These are phyloP conservation scores for Prunus davidiana DNA, from an alignment of 306 rosid genomes.

Conservation along the genomic window DNA sequence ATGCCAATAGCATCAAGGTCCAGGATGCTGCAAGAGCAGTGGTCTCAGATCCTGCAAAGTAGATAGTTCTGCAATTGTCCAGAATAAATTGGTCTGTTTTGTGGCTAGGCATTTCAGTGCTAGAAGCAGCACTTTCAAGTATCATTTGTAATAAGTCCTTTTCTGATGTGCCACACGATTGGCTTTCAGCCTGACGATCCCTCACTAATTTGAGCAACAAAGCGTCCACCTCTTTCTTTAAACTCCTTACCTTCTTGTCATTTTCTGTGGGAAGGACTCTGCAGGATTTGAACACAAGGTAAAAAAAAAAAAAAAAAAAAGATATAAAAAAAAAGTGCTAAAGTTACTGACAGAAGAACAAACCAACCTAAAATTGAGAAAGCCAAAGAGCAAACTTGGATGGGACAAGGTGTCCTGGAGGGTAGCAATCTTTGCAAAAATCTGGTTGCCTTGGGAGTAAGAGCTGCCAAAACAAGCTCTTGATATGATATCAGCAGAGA, in stretches of 20 bases:
- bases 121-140: conserved; percentile 14
- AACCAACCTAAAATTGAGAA: conserved; percentile 6
- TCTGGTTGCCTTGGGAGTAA: conserved; percentile 14
- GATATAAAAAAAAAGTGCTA: not conserved
- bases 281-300: not conserved
- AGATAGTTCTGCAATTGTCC: conserved; percentile 12
- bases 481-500: conserved; percentile 7
- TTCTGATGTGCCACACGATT: not conserved
- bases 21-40: conserved; percentile 14
- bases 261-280: conserved; percentile 2
- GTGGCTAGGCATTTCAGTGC: conserved; percentile 4
- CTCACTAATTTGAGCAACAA: conserved; percentile 15
- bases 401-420: conserved; percentile 2
- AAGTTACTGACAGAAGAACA: not conserved
- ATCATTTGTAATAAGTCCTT: conserved; percentile 4
- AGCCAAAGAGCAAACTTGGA: conserved; percentile 3
- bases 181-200: not conserved
- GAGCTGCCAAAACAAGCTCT: conserved; percentile 16
- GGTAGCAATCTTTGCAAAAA: conserved; percentile 11
- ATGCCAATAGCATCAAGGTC: conserved; percentile 20
- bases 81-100: conserved; percentile 16
- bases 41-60: conserved; percentile 29
- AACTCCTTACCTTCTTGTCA: not conserved
- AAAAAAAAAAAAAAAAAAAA: not conserved
- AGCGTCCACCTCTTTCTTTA: conserved; percentile 3